Conservation (phyloP, 73 alveolate species). For the Paramecium octaurelia region DNA sequence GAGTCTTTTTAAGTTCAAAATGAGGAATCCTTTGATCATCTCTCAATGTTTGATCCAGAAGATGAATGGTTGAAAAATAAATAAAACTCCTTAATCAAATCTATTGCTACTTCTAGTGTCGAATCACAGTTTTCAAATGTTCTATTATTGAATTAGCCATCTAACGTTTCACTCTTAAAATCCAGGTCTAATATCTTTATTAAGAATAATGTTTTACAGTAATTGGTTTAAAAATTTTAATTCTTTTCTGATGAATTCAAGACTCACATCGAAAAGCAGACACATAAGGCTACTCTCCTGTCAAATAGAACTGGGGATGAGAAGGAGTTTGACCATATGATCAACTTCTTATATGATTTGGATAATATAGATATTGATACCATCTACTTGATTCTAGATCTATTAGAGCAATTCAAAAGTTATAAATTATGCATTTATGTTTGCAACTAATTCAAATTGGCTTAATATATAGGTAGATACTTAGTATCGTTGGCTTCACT, state of each 20-base stretch:
- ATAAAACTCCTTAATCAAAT: constrained; percentile 42
- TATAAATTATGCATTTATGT: constrained; percentile 83
- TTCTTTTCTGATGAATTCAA: constrained; percentile 82
- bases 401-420: constrained; percentile 81
- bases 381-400: constrained; percentile 78
- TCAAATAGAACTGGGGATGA: constrained; percentile 3
- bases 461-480: constrained; percentile 78
- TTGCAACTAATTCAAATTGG: constrained; percentile 83
- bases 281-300: constrained; percentile 67
- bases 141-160: neutral
- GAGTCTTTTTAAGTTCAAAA: constrained; percentile 26
- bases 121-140: neutral
- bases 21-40: constrained; percentile 67
- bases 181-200: constrained; percentile 79
- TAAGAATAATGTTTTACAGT: constrained; percentile 77
- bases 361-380: constrained; percentile 76
- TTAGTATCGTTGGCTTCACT: constrained; percentile 70
- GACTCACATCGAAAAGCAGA: constrained; percentile 52
- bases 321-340: constrained; percentile 57
- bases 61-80: constrained; percentile 72
- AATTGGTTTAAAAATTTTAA: constrained; percentile 78
- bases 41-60: constrained; percentile 72
- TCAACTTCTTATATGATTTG: constrained; percentile 71
- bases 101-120: constrained; percentile 11
- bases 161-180: constrained; percentile 53